Evolutionary conservation across 2,329 filamentous ascomycete species (phyloP).

Genomic region (Nothophaeocryptopus gaeumannii): DNA sequence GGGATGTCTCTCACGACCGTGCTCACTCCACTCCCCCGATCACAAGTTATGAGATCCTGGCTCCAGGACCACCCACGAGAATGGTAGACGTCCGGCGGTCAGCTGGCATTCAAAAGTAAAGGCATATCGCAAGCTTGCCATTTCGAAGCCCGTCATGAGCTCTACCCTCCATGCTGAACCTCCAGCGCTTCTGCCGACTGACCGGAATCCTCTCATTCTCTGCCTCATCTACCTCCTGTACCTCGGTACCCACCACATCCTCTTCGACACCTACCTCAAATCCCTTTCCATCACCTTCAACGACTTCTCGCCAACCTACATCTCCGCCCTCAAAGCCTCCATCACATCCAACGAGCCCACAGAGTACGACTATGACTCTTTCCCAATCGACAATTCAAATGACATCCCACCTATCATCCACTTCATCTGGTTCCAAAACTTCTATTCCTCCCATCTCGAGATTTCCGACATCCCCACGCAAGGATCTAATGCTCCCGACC

Average conservation of each 20-base stretch:
- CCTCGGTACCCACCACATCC: conserved; percentile 2
- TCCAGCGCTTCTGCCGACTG: too few species aligned
- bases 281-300: conserved; percentile 14
- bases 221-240: conserved; percentile 1
- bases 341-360: background rate
- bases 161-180: too few species aligned
- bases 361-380: conserved; percentile 7
- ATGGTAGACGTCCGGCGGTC: too few species aligned
- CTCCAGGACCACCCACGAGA: too few species aligned
- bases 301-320: conserved; percentile 15
- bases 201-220: background rate
- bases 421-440: conserved; percentile 26
- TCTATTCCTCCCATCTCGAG: conserved; percentile 17
- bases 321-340: background rate
- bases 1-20: too few species aligned
- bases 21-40: too few species aligned
- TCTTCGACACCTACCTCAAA: conserved; percentile 16
- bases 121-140: too few species aligned
- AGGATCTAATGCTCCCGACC: conserved; percentile 19
- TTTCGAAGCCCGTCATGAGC: too few species aligned
- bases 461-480: conserved; percentile 12
- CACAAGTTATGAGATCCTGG: too few species aligned
- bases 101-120: too few species aligned
- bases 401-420: conserved; percentile 21
- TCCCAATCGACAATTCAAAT: background rate